These are phyloP conservation scores for Epichloe gansuensis DNA, from an alignment of 2,329 filamentous ascomycete genomes.

Conservation along the genomic window DNA sequence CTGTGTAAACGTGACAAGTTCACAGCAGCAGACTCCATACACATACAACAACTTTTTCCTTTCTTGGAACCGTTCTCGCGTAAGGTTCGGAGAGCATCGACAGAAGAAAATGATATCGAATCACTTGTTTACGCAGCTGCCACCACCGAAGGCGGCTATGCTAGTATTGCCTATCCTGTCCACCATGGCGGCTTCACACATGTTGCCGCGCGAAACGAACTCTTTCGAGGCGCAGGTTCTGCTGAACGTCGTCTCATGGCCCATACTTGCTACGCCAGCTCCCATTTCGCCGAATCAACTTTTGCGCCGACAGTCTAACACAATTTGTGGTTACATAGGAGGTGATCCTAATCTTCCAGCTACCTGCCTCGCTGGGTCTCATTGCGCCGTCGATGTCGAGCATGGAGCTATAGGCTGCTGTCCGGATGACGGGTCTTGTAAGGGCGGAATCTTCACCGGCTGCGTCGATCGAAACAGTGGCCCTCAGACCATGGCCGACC, in stretches of 20 bases:
- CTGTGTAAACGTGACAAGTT: background rate
- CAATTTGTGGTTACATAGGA: constrained; percentile 45
- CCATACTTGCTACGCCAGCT: constrained; percentile 19
- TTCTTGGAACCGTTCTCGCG: background rate
- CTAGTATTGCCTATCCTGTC: constrained; percentile 23
- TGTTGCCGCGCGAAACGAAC: constrained; percentile 28
- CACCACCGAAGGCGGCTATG: constrained; percentile 21
- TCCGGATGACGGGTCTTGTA: constrained; percentile 38
- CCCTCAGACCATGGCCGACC: constrained; percentile 38
- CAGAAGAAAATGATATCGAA: constrained; percentile 14
- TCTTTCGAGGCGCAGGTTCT: constrained; percentile 20
- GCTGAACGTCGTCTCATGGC: constrained; percentile 28
- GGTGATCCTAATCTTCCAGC: constrained; percentile 40
- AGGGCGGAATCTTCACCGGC: constrained; percentile 42
- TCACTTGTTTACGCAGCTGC: constrained; percentile 22
- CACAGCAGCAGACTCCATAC: background rate
- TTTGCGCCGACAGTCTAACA: constrained; percentile 34
- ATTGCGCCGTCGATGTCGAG: constrained; percentile 41
- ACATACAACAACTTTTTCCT: background rate
- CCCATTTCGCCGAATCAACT: constrained; percentile 25
- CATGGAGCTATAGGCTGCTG: constrained; percentile 44
- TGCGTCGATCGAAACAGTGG: constrained; percentile 42
- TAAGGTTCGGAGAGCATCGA: background rate
- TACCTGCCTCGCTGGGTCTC: constrained; percentile 44
- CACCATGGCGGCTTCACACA: constrained; percentile 22